These are phyloP conservation scores for Rutstroemia sp. DNA, from an alignment of 2,329 filamentous ascomycete genomes.

Conservation along the genomic window DNA sequence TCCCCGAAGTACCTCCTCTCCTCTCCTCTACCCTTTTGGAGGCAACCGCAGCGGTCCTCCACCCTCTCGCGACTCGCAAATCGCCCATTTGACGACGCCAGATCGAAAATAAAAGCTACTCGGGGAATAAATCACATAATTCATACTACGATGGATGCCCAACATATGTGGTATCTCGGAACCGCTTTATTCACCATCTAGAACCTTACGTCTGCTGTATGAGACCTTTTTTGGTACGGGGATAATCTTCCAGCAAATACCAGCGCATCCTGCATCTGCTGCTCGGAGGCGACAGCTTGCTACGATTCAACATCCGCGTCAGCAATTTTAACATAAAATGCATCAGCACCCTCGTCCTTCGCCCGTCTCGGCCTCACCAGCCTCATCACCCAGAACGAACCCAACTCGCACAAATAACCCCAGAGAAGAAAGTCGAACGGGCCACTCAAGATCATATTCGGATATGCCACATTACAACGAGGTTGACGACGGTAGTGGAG, in stretches of 20 bases:
- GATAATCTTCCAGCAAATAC: constrained; percentile 17
- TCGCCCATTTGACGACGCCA: not conserved
- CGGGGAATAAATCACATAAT: constrained; percentile 5
- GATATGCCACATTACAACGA: constrained; percentile 44
- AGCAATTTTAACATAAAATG: constrained; percentile 46
- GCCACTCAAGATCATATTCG: constrained; percentile 33
- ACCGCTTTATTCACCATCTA: constrained; percentile 24
- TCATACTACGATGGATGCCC: constrained; percentile 28
- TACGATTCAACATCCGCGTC: constrained; percentile 14
- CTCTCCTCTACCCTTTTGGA: not conserved
- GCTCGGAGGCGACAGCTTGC: constrained; percentile 17
- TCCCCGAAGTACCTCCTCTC: not conserved
- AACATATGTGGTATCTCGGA: constrained; percentile 28
- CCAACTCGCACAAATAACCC: constrained; percentile 66
- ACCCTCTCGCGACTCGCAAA: not conserved
- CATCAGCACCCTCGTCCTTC: constrained; percentile 81
- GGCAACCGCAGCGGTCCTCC: not conserved
- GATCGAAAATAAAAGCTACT: constrained; percentile 1
- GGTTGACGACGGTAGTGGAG: constrained; percentile 40
- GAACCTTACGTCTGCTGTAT: constrained; percentile 20
- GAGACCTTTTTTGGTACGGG: constrained; percentile 12
- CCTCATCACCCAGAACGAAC: constrained; percentile 64
- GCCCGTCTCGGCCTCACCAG: constrained; percentile 65
- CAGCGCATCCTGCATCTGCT: constrained; percentile 11
- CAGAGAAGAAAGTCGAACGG: constrained; percentile 54